Conservation (phyloP, 2,329 filamentous ascomycete species). For the Ceratocystis albifundus region DNA sequence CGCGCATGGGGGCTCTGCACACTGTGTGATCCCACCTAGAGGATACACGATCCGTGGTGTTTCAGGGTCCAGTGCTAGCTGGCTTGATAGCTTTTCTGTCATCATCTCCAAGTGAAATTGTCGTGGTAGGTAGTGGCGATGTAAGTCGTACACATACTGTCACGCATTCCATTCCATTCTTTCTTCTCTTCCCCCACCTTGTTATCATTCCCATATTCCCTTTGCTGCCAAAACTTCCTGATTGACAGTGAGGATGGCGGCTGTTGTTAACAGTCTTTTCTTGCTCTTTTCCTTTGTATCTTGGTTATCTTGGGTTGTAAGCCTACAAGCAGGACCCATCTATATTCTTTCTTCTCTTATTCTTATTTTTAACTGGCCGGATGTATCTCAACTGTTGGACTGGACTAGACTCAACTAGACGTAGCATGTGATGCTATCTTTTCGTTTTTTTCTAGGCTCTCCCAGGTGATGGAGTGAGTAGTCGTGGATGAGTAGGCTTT, state of each 20-base stretch:
- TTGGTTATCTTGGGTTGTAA: neutral
- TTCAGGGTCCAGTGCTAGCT: conserved; percentile 65
- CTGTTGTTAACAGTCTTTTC: neutral
- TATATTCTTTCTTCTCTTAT: neutral
- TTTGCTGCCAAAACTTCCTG: conserved; percentile 2
- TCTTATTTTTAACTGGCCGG: neutral
- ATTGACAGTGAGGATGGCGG: neutral
- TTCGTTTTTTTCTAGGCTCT: neutral
- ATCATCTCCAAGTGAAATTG: conserved; percentile 40
- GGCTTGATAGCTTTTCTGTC: conserved; percentile 77
- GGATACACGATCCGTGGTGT: conserved; percentile 84
- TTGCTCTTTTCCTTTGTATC: neutral
- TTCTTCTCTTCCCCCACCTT: neutral
- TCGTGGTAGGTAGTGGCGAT: conserved; percentile 11
- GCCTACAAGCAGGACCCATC: neutral
- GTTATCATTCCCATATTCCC: neutral
- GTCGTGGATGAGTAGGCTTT: neutral
- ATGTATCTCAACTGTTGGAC: neutral
- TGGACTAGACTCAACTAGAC: neutral
- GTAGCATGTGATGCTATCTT: too few relatives aligned
- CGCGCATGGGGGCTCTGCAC: conserved; percentile 66
- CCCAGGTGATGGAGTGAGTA: neutral
- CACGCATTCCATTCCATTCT: neutral
- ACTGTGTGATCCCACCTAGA: conserved; percentile 68
- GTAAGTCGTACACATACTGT: neutral